phyloP scores from a whole-genome alignment of 495 filamentous ascomycete genomes.

The Hyaloscypha variabilis region DNA sequence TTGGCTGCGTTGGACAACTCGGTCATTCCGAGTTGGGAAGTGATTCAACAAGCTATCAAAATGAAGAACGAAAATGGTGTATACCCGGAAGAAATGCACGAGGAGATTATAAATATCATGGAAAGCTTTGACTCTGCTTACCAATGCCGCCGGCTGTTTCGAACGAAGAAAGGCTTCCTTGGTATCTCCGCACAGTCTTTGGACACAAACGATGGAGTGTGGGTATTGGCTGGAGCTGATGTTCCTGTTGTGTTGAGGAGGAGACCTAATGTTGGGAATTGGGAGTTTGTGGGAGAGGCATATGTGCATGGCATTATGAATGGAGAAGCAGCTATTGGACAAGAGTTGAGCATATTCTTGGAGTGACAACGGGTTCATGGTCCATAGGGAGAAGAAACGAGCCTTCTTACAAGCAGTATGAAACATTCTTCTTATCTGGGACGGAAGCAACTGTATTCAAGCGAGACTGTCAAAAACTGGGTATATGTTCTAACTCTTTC shows the following conservation, averaged over 20 bases:
- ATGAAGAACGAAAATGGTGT: background rate
- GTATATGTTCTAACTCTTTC: background rate
- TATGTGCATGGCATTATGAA: conserved; percentile 29
- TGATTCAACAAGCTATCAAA: background rate
- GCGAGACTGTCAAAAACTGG: background rate
- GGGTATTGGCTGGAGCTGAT: background rate
- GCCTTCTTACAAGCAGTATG: background rate
- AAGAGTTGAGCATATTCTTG: background rate
- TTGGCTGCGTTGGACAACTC: background rate
- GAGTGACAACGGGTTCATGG: background rate
- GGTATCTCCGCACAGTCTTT: background rate
- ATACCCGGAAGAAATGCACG: conserved; percentile 1
- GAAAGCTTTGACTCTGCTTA: background rate
- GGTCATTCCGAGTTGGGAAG: background rate
- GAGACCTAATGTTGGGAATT: background rate
- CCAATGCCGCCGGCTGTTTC: background rate
- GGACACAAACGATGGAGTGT: background rate
- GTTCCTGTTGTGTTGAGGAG: conserved; percentile 1
- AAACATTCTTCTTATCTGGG: background rate
- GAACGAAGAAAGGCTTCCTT: background rate
- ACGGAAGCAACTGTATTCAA: background rate
- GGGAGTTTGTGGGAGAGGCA: conserved; percentile 19
- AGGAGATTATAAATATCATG: background rate
- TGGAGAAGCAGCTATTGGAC: conserved; percentile 12
- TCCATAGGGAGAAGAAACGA: background rate